Conservation (phyloP, 805 yeast species). For the Torulaspora franciscae region DNA sequence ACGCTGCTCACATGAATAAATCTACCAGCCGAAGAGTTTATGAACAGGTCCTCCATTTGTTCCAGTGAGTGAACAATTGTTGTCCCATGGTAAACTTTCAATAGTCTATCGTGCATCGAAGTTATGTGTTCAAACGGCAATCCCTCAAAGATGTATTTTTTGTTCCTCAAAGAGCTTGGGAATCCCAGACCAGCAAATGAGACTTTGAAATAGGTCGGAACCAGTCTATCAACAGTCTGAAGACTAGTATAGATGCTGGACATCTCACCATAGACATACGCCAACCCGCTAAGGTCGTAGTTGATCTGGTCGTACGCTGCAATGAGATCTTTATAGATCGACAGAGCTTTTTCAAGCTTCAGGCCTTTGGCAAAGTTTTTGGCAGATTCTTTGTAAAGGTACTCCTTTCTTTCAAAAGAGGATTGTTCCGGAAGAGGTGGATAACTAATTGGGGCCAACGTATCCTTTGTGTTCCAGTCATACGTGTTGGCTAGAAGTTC, state of each 20-base stretch:
- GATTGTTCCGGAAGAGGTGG: conserved; percentile 79
- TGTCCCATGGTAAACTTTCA: conserved; percentile 77
- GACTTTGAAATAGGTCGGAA: conserved; percentile 75
- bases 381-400: conserved; percentile 65
- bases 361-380: conserved; percentile 63
- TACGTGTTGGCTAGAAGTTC: conserved; percentile 73
- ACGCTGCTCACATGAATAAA: conserved; percentile 68
- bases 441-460: conserved; percentile 51
- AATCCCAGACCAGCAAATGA: conserved; percentile 80
- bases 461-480: conserved; percentile 60
- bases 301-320: conserved; percentile 68
- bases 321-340: conserved; percentile 68
- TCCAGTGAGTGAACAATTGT: conserved; percentile 54
- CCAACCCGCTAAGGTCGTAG: conserved; percentile 70
- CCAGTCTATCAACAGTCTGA: conserved; percentile 63
- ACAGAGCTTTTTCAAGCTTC: conserved; percentile 74
- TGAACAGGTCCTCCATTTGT: conserved; percentile 48
- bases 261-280: conserved; percentile 63
- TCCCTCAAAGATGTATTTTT: conserved; percentile 79
- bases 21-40: conserved; percentile 61
- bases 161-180: conserved; percentile 69
- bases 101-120: conserved; percentile 70
- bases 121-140: conserved; percentile 82
- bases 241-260: conserved; percentile 63
- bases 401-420: conserved; percentile 75